These are phyloP conservation scores for Triangularia verruculosa DNA, from an alignment of 2,329 filamentous ascomycete genomes.

Conservation along the genomic window DNA sequence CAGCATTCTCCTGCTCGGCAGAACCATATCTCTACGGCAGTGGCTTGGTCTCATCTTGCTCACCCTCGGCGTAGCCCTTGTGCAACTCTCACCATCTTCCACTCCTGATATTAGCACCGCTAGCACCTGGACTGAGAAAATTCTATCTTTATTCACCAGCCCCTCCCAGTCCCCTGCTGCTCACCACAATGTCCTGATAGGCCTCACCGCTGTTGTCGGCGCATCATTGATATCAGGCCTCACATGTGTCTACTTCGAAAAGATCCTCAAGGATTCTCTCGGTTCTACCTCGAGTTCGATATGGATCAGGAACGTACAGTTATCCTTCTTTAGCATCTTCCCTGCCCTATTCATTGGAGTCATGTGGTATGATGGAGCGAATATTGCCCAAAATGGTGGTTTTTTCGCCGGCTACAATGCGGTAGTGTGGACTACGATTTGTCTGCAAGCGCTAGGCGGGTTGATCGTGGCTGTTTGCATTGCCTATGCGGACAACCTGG, in stretches of 20 bases:
- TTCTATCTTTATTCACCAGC: slow-evolving; percentile 14
- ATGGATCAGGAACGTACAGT: slow-evolving; percentile 29
- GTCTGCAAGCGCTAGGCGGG: slow-evolving; percentile 27
- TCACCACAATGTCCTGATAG: slow-evolving; percentile 19
- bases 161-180: neutral
- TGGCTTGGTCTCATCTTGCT: slow-evolving; percentile 28
- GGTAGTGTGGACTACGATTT: slow-evolving; percentile 27
- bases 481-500: slow-evolving; percentile 27
- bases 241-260: slow-evolving; percentile 32
- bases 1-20: slow-evolving; percentile 27
- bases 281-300: slow-evolving; percentile 18
- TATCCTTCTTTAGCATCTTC: slow-evolving; percentile 29
- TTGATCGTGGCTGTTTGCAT: slow-evolving; percentile 27
- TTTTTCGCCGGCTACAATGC: slow-evolving; percentile 28
- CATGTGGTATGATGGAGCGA: slow-evolving; percentile 25
- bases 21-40: slow-evolving; percentile 24
- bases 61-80: slow-evolving; percentile 28
- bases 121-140: slow-evolving; percentile 15
- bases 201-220: slow-evolving; percentile 27
- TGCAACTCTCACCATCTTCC: slow-evolving; percentile 21
- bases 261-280: slow-evolving; percentile 27
- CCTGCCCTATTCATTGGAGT: slow-evolving; percentile 29
- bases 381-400: slow-evolving; percentile 23
- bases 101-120: slow-evolving; percentile 11
- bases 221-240: slow-evolving; percentile 29